Evolutionary conservation across 805 yeast genomes (phyloP).

Genomic region (Scheffersomyces stipitis): DNA sequence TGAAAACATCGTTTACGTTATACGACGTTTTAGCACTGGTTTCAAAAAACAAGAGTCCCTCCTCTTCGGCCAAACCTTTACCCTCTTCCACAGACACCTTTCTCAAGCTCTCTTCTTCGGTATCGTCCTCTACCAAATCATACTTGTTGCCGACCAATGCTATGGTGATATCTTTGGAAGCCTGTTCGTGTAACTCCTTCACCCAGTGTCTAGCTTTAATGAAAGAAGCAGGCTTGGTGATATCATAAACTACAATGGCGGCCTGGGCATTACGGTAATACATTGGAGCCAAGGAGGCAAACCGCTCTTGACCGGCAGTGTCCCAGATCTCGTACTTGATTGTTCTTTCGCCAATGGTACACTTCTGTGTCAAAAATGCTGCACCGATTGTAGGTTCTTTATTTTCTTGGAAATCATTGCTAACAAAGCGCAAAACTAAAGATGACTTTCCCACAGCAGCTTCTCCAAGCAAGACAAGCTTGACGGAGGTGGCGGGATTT

Average conservation of each 20-base stretch:
- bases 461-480: constrained; percentile 89
- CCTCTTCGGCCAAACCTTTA: constrained; percentile 82
- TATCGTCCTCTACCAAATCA: constrained; percentile 66
- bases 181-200: constrained; percentile 92
- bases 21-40: constrained; percentile 90
- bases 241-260: constrained; percentile 92
- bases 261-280: constrained; percentile 97
- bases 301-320: constrained; percentile 97
- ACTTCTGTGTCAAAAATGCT: constrained; percentile 91
- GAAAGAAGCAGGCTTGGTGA: constrained; percentile 92
- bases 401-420: constrained; percentile 94
- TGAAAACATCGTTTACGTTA: constrained; percentile 88
- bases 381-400: constrained; percentile 99
- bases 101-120: constrained; percentile 51
- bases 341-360: constrained; percentile 80
- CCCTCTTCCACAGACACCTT: constrained; percentile 89
- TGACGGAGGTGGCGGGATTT: constrained; percentile 66
- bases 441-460: constrained; percentile 98
- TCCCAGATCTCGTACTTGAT: constrained; percentile 95
- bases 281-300: constrained; percentile 95
- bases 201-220: constrained; percentile 97
- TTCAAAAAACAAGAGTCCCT: constrained; percentile 86
- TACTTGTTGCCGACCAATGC: constrained; percentile 93
- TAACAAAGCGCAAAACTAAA: constrained; percentile 85
- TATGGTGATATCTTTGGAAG: constrained; percentile 85